Evolutionary conservation across 257 asterid genomes (phyloP), one percentile per base, ranked within the genome.

Genomic region (Forsythia suspensa): DNA sequence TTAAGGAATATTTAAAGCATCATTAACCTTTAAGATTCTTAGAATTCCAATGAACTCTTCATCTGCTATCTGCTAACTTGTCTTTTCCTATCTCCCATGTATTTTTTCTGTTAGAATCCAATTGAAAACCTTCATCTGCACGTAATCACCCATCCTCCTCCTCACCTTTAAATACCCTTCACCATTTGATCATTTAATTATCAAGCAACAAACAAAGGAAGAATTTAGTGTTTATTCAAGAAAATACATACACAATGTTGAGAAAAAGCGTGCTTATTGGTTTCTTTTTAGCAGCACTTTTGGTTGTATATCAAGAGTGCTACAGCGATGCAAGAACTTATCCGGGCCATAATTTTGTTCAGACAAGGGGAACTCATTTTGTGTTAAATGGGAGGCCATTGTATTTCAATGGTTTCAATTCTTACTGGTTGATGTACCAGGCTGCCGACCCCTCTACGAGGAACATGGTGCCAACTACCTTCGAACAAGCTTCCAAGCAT

Each of bases 351-450:
- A 59, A 51, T 34, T 86, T 88, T 65, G 76, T 87, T 9, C 55
- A 59, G 72, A 85, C 85, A 39, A 82, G 72, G 76, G 90, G 89
- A 37, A 63, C 76, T 16, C 85, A 79, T 34, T 91, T 91, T 66
- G 84, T 85, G 48, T 41, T 77, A 6, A 74, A 91, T 29, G 89
- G 87, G 18, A 80, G 73, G 43, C 82, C 91, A 3, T 78, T 88
- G 65, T 88, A 79, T 42, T 88, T 89, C 77, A 91, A 86, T 70
- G 96, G 94, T 0, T 91, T 89, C 85, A 88, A 89, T 46, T 70
- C 93, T 0, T 90, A 90, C n/a, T 90, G 93, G 93, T 40, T 90
- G 13, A 89, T 90, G 95, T 80, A 80, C 73, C 84, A 77, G 82
- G 91, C 92, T 0, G 74, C 90, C 1, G 85, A 87, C 21, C 87